phyloP scores from a whole-genome alignment of 2,329 filamentous ascomycete species.

The Aureobasidium uvarum region DNA sequence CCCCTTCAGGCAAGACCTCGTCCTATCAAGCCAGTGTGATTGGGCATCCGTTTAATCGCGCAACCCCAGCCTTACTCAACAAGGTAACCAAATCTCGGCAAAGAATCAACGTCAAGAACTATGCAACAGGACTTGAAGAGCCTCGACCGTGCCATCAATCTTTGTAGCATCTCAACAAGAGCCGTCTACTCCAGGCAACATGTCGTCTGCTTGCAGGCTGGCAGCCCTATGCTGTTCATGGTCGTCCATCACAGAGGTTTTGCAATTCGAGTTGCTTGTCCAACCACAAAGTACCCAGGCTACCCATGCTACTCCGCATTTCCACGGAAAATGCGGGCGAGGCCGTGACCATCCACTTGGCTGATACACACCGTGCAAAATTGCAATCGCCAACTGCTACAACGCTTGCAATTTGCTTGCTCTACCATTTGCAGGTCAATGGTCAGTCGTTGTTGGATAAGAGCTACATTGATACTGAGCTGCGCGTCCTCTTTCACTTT shows the following conservation, averaged over 20 bases:
- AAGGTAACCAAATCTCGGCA: constrained; percentile 24
- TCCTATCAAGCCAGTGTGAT: not conserved
- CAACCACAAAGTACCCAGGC: constrained; percentile 7
- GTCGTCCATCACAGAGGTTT: constrained; percentile 4
- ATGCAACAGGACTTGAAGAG: not conserved
- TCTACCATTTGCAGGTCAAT: not conserved
- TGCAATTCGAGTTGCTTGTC: constrained; percentile 14
- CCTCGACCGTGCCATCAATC: constrained; percentile 9
- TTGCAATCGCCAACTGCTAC: constrained; percentile 20
- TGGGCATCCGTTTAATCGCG: constrained; percentile 24
- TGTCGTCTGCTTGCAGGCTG: constrained; percentile 24
- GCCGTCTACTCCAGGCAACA: constrained; percentile 17
- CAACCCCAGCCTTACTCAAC: constrained; percentile 11
- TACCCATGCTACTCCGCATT: constrained; percentile 21
- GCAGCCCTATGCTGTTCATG: not conserved
- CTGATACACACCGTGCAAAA: constrained; percentile 24
- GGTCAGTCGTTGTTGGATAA: not conserved
- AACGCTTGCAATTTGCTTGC: constrained; percentile 22
- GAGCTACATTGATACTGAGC: not conserved
- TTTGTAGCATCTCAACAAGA: not conserved
- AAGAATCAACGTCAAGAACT: constrained; percentile 14
- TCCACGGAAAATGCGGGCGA: constrained; percentile 11
- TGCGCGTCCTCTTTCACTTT: not conserved
- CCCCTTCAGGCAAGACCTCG: not conserved
- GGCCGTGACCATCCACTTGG: constrained; percentile 20